Base-by-base conservation (phyloP, 2,329 filamentous ascomycete genomes). In the Xylariales sp. region DNA sequence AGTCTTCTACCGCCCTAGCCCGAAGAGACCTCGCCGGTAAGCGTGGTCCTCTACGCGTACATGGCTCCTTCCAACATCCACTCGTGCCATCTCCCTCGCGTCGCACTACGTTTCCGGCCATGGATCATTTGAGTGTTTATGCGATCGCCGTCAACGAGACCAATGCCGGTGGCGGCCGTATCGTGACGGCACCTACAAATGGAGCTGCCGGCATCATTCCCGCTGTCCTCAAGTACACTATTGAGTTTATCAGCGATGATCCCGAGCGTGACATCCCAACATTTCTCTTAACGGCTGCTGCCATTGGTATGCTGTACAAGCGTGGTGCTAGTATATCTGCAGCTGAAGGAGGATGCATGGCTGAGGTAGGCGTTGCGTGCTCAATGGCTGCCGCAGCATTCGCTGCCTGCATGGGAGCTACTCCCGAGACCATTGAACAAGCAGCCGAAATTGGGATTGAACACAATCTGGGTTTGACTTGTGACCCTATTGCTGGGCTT, bases 301-400 rank as follows among this genome's bases (percentile, higher is more conserved):
- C 69, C 5, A 70, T 73, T 16, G 69, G 69, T 31, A 73, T 73
- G 69, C 59, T 73, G 16, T 73, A 72, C 57, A 73, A 73, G 57
- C 67, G 69, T 14, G 69, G 69, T 4, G 69, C 69, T 1, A 72
- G 68, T 15, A 73, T 73, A 42, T 72, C 68, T 1, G 69, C 69
- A 0, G 69, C 69, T 2, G 69, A 73, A 44, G 69, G 69, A 27
- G 69, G 69, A 0, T 73, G 69, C 52, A 73, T 73, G 69, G 69
- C 69, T n/a, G 69, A 73, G 45, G 69, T 73, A 1, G 69, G 69
- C 18, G 69, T 73, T 1, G 69, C 69, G 3, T 73, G 69, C 45
- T 70, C 66, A 17, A 73, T 73, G 69, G 69, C 69, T 0, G 69
- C 69, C 0, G 69, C 66, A 1, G 69, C 68, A 0, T 73, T 73